phyloP scores from a whole-genome alignment of 2,329 filamentous ascomycete species.

The Eurotiales sp. region DNA sequence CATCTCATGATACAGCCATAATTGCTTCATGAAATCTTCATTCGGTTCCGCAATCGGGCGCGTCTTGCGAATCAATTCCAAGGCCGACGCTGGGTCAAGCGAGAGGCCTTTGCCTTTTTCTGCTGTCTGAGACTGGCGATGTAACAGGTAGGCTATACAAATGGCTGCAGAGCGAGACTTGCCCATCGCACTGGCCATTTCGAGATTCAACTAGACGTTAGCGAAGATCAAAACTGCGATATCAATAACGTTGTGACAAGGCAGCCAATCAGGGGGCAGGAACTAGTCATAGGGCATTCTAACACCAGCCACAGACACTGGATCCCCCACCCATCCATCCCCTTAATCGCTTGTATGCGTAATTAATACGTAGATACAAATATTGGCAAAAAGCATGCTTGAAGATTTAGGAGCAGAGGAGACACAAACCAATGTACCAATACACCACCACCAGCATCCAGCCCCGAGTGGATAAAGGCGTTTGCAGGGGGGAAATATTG shows the following conservation, averaged over 20 bases:
- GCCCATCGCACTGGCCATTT: constrained; percentile 72
- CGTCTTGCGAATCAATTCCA: constrained; percentile 65
- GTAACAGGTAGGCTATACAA: constrained; percentile 79
- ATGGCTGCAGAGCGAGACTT: constrained; percentile 88
- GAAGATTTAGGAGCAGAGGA: background rate
- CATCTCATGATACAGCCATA: constrained; percentile 85
- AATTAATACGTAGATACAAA: no score
- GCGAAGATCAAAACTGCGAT: background rate
- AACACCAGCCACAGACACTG: background rate
- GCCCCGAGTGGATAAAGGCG: constrained; percentile 74
- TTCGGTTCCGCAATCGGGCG: constrained; percentile 85
- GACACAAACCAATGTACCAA: constrained; percentile 66
- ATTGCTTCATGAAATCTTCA: constrained; percentile 82
- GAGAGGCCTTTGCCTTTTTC: constrained; percentile 49
- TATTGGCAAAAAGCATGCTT: background rate
- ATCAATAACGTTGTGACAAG: no score
- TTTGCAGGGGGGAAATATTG: constrained; percentile 75
- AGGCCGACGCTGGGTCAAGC: constrained; percentile 58
- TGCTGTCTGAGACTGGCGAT: constrained; percentile 51
- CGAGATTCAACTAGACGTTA: no score
- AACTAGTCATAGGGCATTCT: no score
- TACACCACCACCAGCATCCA: constrained; percentile 59
- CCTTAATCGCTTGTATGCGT: background rate
- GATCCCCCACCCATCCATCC: background rate
- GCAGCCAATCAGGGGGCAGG: constrained; percentile 2